Evolutionary conservation across 495 filamentous ascomycete genomes (phyloP).

Genomic region (Rhypophila decipiens): DNA sequence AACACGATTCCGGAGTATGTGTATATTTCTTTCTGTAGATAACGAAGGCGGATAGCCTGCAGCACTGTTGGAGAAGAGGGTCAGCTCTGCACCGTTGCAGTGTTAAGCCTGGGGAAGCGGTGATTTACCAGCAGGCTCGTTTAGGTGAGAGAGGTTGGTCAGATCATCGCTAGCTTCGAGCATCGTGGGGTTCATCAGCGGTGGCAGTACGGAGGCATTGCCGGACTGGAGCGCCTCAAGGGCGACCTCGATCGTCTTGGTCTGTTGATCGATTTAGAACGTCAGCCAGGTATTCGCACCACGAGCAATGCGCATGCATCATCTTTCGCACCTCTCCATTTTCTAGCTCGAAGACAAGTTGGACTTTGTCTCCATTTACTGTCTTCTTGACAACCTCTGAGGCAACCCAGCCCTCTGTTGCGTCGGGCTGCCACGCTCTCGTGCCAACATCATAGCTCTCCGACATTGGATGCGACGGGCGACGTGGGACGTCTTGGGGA

Average conservation of each 20-base stretch:
- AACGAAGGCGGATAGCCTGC: constrained; percentile 95
- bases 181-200: constrained; percentile 96
- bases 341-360: constrained; percentile 75
- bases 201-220: constrained; percentile 70
- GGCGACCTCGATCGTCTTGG: constrained; percentile 75
- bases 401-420: constrained; percentile 91
- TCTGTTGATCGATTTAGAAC: constrained; percentile 39
- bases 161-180: constrained; percentile 98
- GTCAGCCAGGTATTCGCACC: background rate
- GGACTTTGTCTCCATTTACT: constrained; percentile 77
- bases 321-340: constrained; percentile 76
- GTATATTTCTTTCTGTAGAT: constrained; percentile 99
- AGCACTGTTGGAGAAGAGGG: constrained; percentile 54
- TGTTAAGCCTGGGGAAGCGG: background rate
- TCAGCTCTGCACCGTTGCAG: constrained; percentile 25
- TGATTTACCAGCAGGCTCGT: constrained; percentile 88
- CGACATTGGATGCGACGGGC: constrained; percentile 58
- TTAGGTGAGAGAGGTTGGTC: constrained; percentile 94
- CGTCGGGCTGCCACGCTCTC: constrained; percentile 95
- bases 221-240: constrained; percentile 64
- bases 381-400: constrained; percentile 89
- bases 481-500: constrained; percentile 6
- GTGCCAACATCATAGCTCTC: constrained; percentile 97
- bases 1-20: constrained; percentile 98
- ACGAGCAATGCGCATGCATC: too few species aligned